Percentiles rank a stretch among this genome's conserved stretches.
These are phyloP conservation scores for Hericium erinaceus DNA, from an alignment of 768 basidiomycete genomes.

Conservation along the genomic window DNA sequence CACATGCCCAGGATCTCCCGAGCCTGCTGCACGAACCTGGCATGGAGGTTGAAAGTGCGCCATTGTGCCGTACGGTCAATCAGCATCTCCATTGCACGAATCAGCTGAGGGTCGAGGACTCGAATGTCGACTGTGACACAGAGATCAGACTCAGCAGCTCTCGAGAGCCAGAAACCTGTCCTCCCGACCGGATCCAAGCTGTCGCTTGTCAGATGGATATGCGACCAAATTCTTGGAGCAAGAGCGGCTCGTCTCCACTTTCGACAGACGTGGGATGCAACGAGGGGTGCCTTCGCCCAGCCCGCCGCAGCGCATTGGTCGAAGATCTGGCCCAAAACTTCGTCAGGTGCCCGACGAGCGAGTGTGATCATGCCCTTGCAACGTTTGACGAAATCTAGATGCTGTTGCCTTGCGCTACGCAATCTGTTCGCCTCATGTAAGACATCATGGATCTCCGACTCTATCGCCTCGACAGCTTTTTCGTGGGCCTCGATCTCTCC, in stretches of 20 bases:
- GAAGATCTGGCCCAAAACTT: conserved; percentile 47
- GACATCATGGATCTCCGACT: conserved; percentile 35
- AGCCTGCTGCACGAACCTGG: conserved; percentile 27
- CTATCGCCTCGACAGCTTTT: conserved; percentile 29
- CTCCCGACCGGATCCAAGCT: conserved; percentile 30
- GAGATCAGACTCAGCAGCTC: conserved; percentile 33
- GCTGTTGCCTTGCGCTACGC: conserved; percentile 31
- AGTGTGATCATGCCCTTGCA: conserved; percentile 42
- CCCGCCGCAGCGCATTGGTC: conserved; percentile 39
- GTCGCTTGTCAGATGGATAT: conserved; percentile 42
- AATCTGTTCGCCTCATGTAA: conserved; percentile 31
- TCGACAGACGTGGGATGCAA: conserved; percentile 49
- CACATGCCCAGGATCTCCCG: conserved; percentile 32
- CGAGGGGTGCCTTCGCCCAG: conserved; percentile 46
- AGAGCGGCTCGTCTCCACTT: conserved; percentile 47
- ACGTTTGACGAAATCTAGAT: conserved; percentile 33
- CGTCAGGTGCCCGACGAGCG: conserved; percentile 45
- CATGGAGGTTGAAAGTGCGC: conserved; percentile 33
- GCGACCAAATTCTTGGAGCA: conserved; percentile 49
- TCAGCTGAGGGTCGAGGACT: conserved; percentile 22
- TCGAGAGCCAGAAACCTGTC: conserved; percentile 43
- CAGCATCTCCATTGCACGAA: conserved; percentile 22
- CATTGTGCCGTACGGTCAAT: conserved; percentile 31
- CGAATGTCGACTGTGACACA: conserved; percentile 32
- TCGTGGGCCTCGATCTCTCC: conserved; percentile 27